Evolutionary conservation across 257 asterid genomes (phyloP).

Genomic region (Nicotiana benthamiana): DNA sequence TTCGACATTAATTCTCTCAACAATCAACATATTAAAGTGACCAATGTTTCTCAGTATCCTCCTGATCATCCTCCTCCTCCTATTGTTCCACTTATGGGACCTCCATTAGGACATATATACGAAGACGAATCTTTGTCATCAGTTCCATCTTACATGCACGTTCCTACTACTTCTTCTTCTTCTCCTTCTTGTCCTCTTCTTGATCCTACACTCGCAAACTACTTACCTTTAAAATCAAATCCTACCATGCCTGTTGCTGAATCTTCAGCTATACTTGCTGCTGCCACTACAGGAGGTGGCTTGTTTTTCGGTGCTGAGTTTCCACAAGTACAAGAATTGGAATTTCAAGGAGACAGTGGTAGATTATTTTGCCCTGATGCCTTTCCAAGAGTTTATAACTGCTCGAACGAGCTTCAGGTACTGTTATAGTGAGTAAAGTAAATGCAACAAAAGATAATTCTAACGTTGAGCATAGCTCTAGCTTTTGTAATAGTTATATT

Average conservation of each 20-base stretch:
- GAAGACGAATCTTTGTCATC: conserved; percentile 47
- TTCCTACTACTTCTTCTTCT: conserved; percentile 20
- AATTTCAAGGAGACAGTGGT: conserved; percentile 55
- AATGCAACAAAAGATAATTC: neutral
- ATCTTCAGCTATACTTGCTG: conserved; percentile 32
- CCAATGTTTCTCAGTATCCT: conserved; percentile 16
- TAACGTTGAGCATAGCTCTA: neutral
- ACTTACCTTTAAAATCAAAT: conserved; percentile 30
- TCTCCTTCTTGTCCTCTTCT: conserved; percentile 34
- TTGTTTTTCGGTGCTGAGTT: conserved; percentile 44
- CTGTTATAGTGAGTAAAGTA: neutral
- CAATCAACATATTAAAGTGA: conserved; percentile 21
- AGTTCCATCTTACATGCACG: conserved; percentile 30
- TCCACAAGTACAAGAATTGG: conserved; percentile 46
- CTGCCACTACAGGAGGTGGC: conserved; percentile 13
- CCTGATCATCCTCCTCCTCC: conserved; percentile 12
- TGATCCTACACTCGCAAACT: conserved; percentile 40
- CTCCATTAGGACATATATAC: conserved; percentile 25
- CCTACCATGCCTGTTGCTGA: conserved; percentile 36
- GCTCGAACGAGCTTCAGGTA: conserved; percentile 75
- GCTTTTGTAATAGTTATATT: neutral
- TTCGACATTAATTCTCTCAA: conserved; percentile 14
- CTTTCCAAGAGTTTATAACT: conserved; percentile 39
- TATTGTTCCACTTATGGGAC: conserved; percentile 30
- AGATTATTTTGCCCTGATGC: conserved; percentile 50